A percentile compares a stretch with the other conserved stretches of the same genome.
Evolutionary conservation across 352 stramenopile genomes (phyloP).

Genomic region (Phytopythium cucurbitacearum): DNA sequence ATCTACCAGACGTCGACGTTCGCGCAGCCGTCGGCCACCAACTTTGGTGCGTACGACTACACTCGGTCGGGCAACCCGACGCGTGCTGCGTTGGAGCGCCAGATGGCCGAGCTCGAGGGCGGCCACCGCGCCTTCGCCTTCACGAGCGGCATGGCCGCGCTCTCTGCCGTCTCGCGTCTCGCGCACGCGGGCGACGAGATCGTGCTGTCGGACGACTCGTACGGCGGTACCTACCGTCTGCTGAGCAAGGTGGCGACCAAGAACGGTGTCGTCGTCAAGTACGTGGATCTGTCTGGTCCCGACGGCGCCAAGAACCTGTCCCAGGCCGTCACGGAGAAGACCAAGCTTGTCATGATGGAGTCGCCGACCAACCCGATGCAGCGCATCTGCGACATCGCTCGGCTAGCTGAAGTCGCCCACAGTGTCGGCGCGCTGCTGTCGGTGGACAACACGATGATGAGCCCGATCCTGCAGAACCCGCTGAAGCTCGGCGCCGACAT

Average conservation of each 20-base stretch:
- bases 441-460: conserved; percentile 97
- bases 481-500: conserved; percentile 93
- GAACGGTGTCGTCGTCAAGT: conserved; percentile 73
- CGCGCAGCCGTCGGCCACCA: conserved; percentile 81
- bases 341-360: conserved; percentile 96
- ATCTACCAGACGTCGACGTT: conserved; percentile 93
- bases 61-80: conserved; percentile 93
- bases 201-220: conserved; percentile 93
- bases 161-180: conserved; percentile 90
- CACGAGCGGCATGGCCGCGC: conserved; percentile 94
- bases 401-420: conserved; percentile 80
- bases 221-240: conserved; percentile 94
- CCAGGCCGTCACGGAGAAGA: conserved; percentile 57
- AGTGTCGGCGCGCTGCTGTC: conserved; percentile 74
- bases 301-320: conserved; percentile 61
- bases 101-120: conserved; percentile 83
- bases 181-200: conserved; percentile 90
- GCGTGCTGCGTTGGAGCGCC: conserved; percentile 88
- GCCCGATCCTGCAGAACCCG: conserved; percentile 94
- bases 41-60: conserved; percentile 93
- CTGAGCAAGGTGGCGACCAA: conserved; percentile 87
- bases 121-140: conserved; percentile 86
- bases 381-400: conserved; percentile 91
- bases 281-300: conserved; percentile 79
- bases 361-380: conserved; percentile 96